phyloP scores from a whole-genome alignment of 139 green algal species.

The Gonium pectorale region DNA sequence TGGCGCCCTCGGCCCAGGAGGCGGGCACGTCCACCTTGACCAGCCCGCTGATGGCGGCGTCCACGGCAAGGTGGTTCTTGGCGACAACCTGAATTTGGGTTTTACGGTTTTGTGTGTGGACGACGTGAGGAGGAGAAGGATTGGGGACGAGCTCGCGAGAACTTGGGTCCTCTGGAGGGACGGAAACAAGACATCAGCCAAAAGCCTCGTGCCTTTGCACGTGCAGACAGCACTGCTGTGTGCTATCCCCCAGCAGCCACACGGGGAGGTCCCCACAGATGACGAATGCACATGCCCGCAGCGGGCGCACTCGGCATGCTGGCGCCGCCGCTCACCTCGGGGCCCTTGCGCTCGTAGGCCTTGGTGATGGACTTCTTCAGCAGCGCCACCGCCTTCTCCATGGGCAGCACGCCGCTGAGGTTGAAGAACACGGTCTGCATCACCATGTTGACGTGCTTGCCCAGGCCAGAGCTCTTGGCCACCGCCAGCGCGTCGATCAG shows the following conservation, averaged over 20 bases:
- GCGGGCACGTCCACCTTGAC: slow-evolving; percentile 57
- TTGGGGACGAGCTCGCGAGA: too few relatives aligned
- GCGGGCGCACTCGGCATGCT: too few relatives aligned
- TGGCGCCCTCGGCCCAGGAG: slow-evolving; percentile 43
- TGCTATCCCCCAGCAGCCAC: too few relatives aligned
- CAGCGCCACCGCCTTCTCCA: slow-evolving; percentile 65
- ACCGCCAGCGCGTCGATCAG: slow-evolving; percentile 58
- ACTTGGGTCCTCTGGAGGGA: too few relatives aligned
- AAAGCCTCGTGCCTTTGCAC: too few relatives aligned
- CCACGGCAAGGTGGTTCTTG: slow-evolving; percentile 67
- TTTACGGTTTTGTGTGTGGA: too few relatives aligned
- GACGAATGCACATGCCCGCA: too few relatives aligned
- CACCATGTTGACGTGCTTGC: slow-evolving; percentile 75
- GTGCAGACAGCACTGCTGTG: too few relatives aligned
- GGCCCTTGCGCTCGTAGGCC: slow-evolving; percentile 74
- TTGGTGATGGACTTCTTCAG: slow-evolving; percentile 74
- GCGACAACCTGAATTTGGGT: slow-evolving; percentile 52
- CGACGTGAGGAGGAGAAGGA: too few relatives aligned
- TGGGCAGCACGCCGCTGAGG: slow-evolving; percentile 62
- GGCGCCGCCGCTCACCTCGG: slow-evolving; percentile 42
- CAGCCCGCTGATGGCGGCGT: slow-evolving; percentile 56
- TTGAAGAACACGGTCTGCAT: slow-evolving; percentile 79
- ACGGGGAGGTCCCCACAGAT: too few relatives aligned
- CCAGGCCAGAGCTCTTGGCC: slow-evolving; percentile 57
- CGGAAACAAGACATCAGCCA: too few relatives aligned